A percentile compares a stretch with the other conserved stretches of the same genome.
Conservation (phyloP, 2,329 filamentous ascomycete species). For the Aspergillus thermomutatus region DNA sequence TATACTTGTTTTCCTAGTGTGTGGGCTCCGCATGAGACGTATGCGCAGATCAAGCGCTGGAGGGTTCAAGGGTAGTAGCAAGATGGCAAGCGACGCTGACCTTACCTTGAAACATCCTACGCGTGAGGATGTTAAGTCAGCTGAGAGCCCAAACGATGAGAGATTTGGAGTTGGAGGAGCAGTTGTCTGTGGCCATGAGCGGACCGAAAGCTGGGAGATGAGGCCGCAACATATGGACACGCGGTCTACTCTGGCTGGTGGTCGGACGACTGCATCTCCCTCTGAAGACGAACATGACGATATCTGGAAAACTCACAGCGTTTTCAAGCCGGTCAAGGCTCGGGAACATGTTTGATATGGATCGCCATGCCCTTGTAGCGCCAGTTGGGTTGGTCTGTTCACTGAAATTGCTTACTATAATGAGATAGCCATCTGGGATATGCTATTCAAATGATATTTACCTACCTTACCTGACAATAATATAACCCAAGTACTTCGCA, state of each 20-base stretch:
- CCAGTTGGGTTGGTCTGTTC: not conserved
- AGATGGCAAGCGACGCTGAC: conserved; percentile 55
- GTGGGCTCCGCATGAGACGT: conserved; percentile 46
- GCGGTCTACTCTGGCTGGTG: conserved; percentile 12
- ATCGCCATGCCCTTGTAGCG: not conserved
- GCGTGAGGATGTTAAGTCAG: conserved; percentile 37
- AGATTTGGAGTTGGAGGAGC: conserved; percentile 12
- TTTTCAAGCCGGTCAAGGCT: conserved; percentile 43
- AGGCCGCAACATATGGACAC: conserved; percentile 32
- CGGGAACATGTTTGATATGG: conserved; percentile 47
- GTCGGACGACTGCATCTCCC: conserved; percentile 29
- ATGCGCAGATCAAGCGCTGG: conserved; percentile 41
- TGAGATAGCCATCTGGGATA: not conserved
- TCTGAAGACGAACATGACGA: conserved; percentile 46
- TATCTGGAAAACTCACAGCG: conserved; percentile 33
- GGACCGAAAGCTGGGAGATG: conserved; percentile 58
- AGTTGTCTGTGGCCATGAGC: conserved; percentile 46
- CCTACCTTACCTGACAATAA: not conserved
- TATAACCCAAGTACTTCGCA: not conserved
- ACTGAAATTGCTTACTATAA: not conserved
- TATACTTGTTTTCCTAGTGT: conserved; percentile 40
- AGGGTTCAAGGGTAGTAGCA: conserved; percentile 55
- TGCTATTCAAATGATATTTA: not conserved
- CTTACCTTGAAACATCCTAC: conserved; percentile 42
- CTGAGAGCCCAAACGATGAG: conserved; percentile 25